These are phyloP conservation scores for Massariosphaeria phaeospora DNA, from an alignment of 495 filamentous ascomycete species.

Conservation along the genomic window DNA sequence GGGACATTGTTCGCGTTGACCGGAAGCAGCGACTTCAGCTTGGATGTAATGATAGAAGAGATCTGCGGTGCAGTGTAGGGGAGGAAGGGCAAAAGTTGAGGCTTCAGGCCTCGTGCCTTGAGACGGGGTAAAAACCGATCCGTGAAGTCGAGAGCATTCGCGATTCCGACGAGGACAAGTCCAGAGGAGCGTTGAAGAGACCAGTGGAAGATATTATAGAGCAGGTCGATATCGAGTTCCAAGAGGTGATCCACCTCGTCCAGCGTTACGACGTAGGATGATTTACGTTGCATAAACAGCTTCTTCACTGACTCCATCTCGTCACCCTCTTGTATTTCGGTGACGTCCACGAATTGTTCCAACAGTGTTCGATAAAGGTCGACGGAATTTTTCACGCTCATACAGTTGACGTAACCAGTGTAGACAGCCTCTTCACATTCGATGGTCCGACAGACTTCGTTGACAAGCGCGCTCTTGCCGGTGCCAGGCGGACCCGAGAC, in stretches of 20 bases:
- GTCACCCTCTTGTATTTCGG: constrained; percentile 52
- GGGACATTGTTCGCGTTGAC: constrained; percentile 56
- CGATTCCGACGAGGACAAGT: constrained; percentile 84
- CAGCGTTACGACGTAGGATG: constrained; percentile 68
- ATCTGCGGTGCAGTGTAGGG: constrained; percentile 92
- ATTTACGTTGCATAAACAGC: constrained; percentile 59
- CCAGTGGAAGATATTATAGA: constrained; percentile 93
- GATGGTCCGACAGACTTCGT: constrained; percentile 64
- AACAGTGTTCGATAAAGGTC: constrained; percentile 76
- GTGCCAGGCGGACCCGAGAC: constrained; percentile 94
- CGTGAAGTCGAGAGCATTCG: constrained; percentile 92
- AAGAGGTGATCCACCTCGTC: constrained; percentile 96
- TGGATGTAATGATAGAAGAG: constrained; percentile 74
- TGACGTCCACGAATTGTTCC: constrained; percentile 55
- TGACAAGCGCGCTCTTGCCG: constrained; percentile 89
- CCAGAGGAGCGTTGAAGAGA: constrained; percentile 72
- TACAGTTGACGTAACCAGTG: constrained; percentile 81
- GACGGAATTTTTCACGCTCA: constrained; percentile 79
- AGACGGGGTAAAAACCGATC: constrained; percentile 91
- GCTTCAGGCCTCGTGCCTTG: constrained; percentile 86
- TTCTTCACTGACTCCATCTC: constrained; percentile 52
- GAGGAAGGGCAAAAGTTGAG: constrained; percentile 82
- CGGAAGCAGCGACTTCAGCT: constrained; percentile 66
- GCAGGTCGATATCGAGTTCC: constrained; percentile 73
- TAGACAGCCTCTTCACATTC: constrained; percentile 47